These are phyloP conservation scores for Alternaria postmessia DNA, from an alignment of 2,329 filamentous ascomycete species.

Conservation along the genomic window DNA sequence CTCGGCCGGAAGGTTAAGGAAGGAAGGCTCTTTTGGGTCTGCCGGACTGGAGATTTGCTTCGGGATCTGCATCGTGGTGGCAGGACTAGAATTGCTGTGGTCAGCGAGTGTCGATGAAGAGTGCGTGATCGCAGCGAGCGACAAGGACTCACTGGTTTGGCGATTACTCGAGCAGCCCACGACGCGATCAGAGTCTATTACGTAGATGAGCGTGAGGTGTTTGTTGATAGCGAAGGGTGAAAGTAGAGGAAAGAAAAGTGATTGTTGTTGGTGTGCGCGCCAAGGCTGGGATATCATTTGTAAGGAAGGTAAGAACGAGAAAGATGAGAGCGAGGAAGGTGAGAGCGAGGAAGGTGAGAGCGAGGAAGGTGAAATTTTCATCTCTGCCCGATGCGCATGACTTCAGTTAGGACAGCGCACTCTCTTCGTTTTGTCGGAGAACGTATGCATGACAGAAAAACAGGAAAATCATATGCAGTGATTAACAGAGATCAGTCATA, in stretches of 20 bases:
- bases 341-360: too few relatives aligned
- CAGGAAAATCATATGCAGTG: too few relatives aligned
- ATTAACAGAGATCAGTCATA: too few relatives aligned
- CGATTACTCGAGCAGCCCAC: background rate
- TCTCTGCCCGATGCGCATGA: background rate
- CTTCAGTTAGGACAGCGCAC: background rate
- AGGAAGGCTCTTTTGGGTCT: background rate
- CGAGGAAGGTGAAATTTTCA: background rate
- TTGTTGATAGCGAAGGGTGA: background rate
- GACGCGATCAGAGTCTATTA: background rate
- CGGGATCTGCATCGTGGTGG: background rate
- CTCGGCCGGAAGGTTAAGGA: constrained; percentile 1
- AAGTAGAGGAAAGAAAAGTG: background rate
- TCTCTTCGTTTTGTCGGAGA: background rate
- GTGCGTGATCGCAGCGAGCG: background rate
- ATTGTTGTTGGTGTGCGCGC: background rate
- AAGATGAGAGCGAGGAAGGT: too few relatives aligned
- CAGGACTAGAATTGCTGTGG: background rate
- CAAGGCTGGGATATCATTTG: background rate
- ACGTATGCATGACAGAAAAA: too few relatives aligned
- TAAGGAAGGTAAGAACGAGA: background rate
- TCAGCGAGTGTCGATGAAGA: background rate
- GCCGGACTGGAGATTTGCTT: background rate
- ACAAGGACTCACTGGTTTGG: background rate
- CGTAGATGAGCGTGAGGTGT: too few relatives aligned